Base-by-base conservation (phyloP, 805 yeast species). In the Tetrapisispora arboricola region DNA sequence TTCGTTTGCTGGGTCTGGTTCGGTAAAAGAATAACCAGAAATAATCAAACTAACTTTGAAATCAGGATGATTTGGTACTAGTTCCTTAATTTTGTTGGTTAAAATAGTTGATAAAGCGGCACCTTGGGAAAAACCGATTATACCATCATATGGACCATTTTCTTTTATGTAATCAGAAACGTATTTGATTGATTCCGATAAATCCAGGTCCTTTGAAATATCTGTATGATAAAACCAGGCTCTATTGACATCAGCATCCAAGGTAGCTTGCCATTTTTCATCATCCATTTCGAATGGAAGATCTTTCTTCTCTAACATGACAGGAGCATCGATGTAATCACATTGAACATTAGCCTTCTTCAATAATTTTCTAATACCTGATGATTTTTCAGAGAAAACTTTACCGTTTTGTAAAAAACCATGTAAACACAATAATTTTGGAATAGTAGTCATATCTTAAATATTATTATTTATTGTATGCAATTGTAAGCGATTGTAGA, bases 111-210 rank as follows among this genome's bases (percentile, higher is more conserved):
- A 80, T 27, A 90, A 64, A 1, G 92, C 94, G 6, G 96, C 94
- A 46, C 98, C 98, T 60, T 92, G 97, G 10, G 94, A 81, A 58
- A 90, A 90, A 1, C 96, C 97, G 33, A 92, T 63, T 17, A 90
- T 64, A 6, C 97, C 98, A 18, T 80, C 82, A 49, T 85, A 84
- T 1, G 96, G 96, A 1, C 85, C 86, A 34, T 84, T 75, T 39
- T 71, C 68, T 21, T 71, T 65, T 35, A 84, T 68, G 46, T 76
- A 74, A 20, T 67, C 61, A 19, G 66, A 66, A 32, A 70, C 74
- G 36, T 64, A 53, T 15, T 58, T 63, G n/a, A 82, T 59, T 9
- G 80, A 74, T 15, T 67, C 68, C 2, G 78, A 66, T 6, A 81
- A 57, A 25, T 68, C 71, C 31, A 73, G 63, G 20, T 79, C 73